Conservation (phyloP, 331 rosid species). For the Telfairia occidentalis region DNA sequence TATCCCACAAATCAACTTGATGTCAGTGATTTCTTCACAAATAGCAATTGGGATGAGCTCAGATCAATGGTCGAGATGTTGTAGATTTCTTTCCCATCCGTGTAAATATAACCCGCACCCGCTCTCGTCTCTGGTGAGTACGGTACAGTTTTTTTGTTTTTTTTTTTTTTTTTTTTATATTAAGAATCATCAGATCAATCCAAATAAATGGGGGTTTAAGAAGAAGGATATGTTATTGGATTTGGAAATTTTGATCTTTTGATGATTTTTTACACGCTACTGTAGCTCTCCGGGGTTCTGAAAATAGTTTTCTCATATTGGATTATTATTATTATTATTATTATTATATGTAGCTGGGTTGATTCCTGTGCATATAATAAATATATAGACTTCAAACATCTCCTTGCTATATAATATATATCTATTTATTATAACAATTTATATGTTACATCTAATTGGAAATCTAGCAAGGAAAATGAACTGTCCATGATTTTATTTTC, state of each 20-base stretch:
- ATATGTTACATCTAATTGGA: not conserved
- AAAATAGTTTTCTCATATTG: no score
- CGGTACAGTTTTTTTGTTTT: no score
- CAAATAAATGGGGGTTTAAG: not conserved
- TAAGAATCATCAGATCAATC: not conserved
- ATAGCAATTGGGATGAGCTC: conserved; percentile 28
- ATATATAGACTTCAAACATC: not conserved
- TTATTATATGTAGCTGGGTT: not conserved
- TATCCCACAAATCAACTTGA: conserved; percentile 5
- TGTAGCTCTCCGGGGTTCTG: no score
- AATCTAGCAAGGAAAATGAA: no score
- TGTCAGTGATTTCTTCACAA: conserved; percentile 12
- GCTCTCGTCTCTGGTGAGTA: not conserved
- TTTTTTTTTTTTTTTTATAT: not conserved
- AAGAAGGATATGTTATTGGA: not conserved
- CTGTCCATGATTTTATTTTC: not conserved
- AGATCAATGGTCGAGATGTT: conserved; percentile 18
- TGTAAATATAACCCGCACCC: not conserved
- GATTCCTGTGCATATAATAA: not conserved
- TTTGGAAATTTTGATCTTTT: not conserved
- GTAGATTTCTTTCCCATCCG: not conserved
- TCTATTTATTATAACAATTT: not conserved
- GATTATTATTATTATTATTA: no score
- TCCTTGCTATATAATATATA: not conserved
- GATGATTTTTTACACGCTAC: not conserved